Evolutionary conservation across 176 grass and related monocot genomes (phyloP).

Genomic region (Aegilops speltoides): DNA sequence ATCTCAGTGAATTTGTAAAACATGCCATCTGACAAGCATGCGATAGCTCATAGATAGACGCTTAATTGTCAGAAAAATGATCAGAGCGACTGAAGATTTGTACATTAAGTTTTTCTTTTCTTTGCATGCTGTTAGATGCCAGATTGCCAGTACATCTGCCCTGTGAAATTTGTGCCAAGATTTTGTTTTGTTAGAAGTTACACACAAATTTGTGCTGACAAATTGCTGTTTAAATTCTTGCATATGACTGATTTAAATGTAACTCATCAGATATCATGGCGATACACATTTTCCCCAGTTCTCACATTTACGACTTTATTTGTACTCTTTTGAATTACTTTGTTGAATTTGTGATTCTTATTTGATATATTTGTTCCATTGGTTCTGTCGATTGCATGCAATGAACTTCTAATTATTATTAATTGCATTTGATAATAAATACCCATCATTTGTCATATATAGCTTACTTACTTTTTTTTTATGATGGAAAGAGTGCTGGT

Average conservation of each 20-base stretch:
- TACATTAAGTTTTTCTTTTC: not conserved
- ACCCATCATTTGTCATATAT: not conserved
- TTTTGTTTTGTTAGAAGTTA: not conserved
- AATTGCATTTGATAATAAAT: not conserved
- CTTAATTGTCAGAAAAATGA: not conserved
- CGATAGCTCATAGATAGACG: not conserved
- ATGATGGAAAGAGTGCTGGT: constrained; percentile 54
- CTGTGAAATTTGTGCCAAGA: not conserved
- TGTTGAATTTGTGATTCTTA: not conserved
- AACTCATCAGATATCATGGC: not conserved
- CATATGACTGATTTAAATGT: not conserved
- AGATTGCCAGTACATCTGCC: not conserved
- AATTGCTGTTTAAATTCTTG: not conserved
- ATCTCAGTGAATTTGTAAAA: not conserved
- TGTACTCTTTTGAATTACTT: not conserved
- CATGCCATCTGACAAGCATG: not conserved
- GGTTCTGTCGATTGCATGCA: not conserved
- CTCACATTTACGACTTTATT: not conserved
- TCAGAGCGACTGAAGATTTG: not conserved
- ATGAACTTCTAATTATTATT: not conserved
- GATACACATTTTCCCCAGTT: not conserved
- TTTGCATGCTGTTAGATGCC: not conserved
- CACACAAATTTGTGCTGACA: not conserved
- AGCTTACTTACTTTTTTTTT: constrained; percentile 7
- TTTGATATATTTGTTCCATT: not conserved